These are phyloP conservation scores for Grigorovia humatica DNA, from an alignment of 805 yeast genomes.

Conservation along the genomic window DNA sequence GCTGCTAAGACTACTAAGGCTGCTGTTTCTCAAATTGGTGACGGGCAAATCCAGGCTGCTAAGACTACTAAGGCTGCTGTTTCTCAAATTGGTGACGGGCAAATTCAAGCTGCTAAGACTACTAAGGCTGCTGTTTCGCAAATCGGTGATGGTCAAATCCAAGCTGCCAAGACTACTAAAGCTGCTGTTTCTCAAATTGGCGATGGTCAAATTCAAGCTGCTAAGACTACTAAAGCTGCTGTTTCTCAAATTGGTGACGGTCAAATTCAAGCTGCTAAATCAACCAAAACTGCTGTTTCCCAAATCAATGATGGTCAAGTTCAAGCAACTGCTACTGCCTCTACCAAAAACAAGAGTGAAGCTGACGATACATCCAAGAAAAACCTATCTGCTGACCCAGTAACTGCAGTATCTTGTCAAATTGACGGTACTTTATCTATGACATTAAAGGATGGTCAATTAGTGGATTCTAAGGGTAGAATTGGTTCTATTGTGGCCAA, in stretches of 20 bases:
- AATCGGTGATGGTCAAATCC: conserved; percentile 29
- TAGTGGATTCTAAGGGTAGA: conserved; percentile 54
- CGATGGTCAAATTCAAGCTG: conserved; percentile 51
- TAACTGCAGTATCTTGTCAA: conserved; percentile 34
- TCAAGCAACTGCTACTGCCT: conserved; percentile 20
- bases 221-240: conserved; percentile 17
- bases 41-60: conserved; percentile 30
- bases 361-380: conserved; percentile 28
- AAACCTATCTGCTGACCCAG: conserved; percentile 24
- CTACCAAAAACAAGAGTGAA: conserved; percentile 10
- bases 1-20: conserved; percentile 24
- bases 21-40: conserved; percentile 33
- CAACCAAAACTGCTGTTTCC: conserved; percentile 22
- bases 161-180: conserved; percentile 20
- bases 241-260: conserved; percentile 35
- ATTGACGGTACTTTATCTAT: conserved; percentile 43
- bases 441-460: conserved; percentile 38
- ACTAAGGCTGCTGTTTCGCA: conserved; percentile 29
- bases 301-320: conserved; percentile 39
- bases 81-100: conserved; percentile 39
- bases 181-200: conserved; percentile 42
- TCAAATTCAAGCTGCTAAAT: conserved; percentile 29
- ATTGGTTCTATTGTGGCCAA: conserved; percentile 72
- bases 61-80: conserved; percentile 23
- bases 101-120: conserved; percentile 25